Evolutionary conservation across 305 asterid genomes (phyloP).

Genomic region (Fraxinus platypoda): DNA sequence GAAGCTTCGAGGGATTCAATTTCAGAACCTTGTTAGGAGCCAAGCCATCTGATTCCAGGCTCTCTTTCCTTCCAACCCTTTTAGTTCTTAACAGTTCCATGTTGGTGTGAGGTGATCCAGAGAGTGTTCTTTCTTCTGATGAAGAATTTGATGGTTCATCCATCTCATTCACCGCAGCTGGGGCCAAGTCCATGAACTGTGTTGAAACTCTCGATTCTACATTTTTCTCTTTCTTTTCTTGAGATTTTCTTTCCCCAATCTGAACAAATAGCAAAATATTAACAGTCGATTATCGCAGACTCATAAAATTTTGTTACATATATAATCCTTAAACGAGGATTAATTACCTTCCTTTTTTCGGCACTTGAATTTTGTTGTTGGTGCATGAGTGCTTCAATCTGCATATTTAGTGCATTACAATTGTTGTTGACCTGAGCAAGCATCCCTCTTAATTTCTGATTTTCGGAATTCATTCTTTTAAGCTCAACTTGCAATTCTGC

Average conservation of each 20-base stretch:
- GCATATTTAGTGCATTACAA: conserved; percentile 58
- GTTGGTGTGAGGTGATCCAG: conserved; percentile 32
- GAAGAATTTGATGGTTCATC: conserved; percentile 27
- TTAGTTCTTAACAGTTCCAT: conserved; percentile 43
- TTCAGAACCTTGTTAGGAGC: neutral
- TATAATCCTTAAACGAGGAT: neutral
- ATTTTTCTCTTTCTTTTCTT: conserved; percentile 2
- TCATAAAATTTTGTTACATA: neutral
- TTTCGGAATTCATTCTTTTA: conserved; percentile 55
- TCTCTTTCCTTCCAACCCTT: conserved; percentile 32
- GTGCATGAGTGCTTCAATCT: conserved; percentile 34
- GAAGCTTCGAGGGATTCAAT: neutral
- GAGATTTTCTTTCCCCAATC: conserved; percentile 24
- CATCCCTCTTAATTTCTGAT: conserved; percentile 47
- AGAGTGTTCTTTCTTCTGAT: conserved; percentile 43
- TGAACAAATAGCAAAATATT: neutral
- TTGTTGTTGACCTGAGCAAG: conserved; percentile 58
- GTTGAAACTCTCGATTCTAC: neutral
- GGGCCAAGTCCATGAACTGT: conserved; percentile 35
- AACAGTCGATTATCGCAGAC: neutral
- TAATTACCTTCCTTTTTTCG: neutral
- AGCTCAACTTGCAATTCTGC: conserved; percentile 45
- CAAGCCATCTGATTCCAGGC: neutral
- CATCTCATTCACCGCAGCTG: conserved; percentile 21
- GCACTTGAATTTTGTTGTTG: conserved; percentile 19